These are phyloP conservation scores for Trichosanthes truncata DNA, from an alignment of 306 rosid genomes.

Conservation along the genomic window DNA sequence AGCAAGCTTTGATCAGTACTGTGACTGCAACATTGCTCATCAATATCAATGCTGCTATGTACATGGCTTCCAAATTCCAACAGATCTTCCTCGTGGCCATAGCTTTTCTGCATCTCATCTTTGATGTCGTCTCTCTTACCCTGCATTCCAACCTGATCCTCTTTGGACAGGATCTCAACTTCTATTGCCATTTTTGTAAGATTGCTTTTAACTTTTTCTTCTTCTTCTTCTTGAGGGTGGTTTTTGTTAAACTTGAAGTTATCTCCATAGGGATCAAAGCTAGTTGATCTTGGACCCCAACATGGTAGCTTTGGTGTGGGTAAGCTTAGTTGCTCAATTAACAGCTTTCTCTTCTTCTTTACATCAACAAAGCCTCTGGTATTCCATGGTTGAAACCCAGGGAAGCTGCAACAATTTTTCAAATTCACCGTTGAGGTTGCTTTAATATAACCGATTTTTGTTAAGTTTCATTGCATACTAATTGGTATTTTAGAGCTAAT, in stretches of 20 bases:
- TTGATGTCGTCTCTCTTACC: not conserved
- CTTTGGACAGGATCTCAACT: conserved; percentile 18
- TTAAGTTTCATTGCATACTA: not conserved
- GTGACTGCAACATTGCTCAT: conserved; percentile 18
- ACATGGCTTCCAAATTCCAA: conserved; percentile 23
- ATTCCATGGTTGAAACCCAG: conserved; percentile 14
- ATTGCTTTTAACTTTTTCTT: conserved; percentile 18
- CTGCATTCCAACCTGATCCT: not conserved
- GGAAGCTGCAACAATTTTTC: conserved; percentile 22
- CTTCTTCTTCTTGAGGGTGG: conserved; percentile 24
- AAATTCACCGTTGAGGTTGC: not conserved
- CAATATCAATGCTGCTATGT: conserved; percentile 14
- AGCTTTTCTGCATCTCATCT: not conserved
- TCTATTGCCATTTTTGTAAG: conserved; percentile 50
- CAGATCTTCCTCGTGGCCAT: conserved; percentile 32
- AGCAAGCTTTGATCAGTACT: conserved; percentile 32
- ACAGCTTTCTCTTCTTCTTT: conserved; percentile 65
- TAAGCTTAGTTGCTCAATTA: conserved; percentile 40
- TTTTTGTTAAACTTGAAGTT: conserved; percentile 19
- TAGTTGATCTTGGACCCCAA: conserved; percentile 20
- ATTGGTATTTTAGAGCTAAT: not conserved
- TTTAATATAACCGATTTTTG: not conserved
- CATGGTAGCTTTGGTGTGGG: conserved; percentile 52
- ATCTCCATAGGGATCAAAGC: conserved; percentile 16
- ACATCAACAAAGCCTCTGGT: conserved; percentile 12